A percentile compares a stretch with the other conserved stretches of the same genome.
Evolutionary conservation across 257 asterid genomes (phyloP).

Genomic region (Prunella vulgaris): DNA sequence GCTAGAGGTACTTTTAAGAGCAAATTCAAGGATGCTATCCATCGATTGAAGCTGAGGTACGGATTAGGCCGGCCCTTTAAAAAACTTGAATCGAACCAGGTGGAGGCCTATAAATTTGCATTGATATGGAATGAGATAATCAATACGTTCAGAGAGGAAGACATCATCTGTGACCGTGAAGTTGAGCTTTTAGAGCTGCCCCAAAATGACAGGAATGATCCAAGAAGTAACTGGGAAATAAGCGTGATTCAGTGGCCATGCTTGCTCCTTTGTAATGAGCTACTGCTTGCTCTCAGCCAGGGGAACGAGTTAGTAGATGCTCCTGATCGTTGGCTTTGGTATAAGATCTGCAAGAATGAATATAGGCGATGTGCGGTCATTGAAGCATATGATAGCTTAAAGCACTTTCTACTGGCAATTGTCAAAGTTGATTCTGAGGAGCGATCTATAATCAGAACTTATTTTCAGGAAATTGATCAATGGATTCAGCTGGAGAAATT

Average conservation of each 20-base stretch:
- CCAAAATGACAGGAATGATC: conserved; percentile 52
- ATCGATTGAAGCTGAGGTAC: conserved; percentile 85
- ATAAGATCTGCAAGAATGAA: conserved; percentile 78
- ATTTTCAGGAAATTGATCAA: conserved; percentile 85
- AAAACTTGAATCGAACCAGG: conserved; percentile 91
- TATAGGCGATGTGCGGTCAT: conserved; percentile 91
- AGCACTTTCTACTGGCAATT: conserved; percentile 68
- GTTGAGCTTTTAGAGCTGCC: conserved; percentile 94
- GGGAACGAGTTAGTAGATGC: conserved; percentile 96
- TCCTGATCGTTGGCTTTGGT: conserved; percentile 96
- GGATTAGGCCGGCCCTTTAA: conserved; percentile 92
- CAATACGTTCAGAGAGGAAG: conserved; percentile 86
- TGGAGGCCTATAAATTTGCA: conserved; percentile 94
- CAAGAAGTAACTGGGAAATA: conserved; percentile 67
- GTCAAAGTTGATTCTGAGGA: conserved; percentile 74
- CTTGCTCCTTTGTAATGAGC: conserved; percentile 88
- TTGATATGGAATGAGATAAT: conserved; percentile 97
- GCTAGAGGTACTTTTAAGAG: conserved; percentile 69
- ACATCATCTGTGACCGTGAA: conserved; percentile 79
- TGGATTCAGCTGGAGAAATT: conserved; percentile 76
- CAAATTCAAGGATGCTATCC: conserved; percentile 75
- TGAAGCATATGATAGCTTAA: conserved; percentile 82
- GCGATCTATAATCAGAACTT: conserved; percentile 71
- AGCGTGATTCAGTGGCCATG: conserved; percentile 99
- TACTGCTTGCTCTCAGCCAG: conserved; percentile 90